Conservation (phyloP, 2,329 filamentous ascomycete genomes). For the Fusarium stilboides region DNA sequence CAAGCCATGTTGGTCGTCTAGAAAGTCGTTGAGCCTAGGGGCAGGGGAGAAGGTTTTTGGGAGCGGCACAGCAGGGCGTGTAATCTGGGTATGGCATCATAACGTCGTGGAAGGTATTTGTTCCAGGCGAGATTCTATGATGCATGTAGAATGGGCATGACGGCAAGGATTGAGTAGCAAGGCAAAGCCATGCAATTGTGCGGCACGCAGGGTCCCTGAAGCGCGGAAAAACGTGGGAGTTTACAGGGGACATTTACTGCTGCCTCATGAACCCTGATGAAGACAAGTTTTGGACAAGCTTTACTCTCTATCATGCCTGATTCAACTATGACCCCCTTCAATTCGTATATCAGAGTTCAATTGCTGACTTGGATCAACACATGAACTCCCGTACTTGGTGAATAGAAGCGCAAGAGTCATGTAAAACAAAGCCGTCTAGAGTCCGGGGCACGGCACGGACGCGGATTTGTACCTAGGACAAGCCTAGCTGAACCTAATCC, state of each 20-base stretch:
- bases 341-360: not conserved
- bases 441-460: slow-evolving; percentile 36
- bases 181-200: slow-evolving; percentile 20
- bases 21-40: slow-evolving; percentile 15
- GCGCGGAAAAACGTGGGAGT: slow-evolving; percentile 37
- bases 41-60: not conserved
- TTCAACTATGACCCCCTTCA: not conserved
- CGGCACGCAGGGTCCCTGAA: slow-evolving; percentile 31
- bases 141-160: slow-evolving; percentile 21
- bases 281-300: not conserved
- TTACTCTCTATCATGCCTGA: not conserved
- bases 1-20: slow-evolving; percentile 3
- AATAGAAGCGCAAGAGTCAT: slow-evolving; percentile 40
- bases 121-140: slow-evolving; percentile 5
- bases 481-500: slow-evolving; percentile 44
- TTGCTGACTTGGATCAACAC: slow-evolving; percentile 1
- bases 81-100: slow-evolving; percentile 17
- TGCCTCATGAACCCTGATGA: slow-evolving; percentile 28
- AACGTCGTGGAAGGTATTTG: slow-evolving; percentile 14
- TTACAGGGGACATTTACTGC: slow-evolving; percentile 22
- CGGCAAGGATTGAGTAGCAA: slow-evolving; percentile 14
- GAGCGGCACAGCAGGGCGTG: not conserved
- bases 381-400: slow-evolving; percentile 6
- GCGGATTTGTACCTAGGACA: slow-evolving; percentile 41
- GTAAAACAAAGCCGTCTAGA: slow-evolving; percentile 25